phyloP scores from a whole-genome alignment of 2,329 filamentous ascomycete species.

The Xylaria arbuscula region DNA sequence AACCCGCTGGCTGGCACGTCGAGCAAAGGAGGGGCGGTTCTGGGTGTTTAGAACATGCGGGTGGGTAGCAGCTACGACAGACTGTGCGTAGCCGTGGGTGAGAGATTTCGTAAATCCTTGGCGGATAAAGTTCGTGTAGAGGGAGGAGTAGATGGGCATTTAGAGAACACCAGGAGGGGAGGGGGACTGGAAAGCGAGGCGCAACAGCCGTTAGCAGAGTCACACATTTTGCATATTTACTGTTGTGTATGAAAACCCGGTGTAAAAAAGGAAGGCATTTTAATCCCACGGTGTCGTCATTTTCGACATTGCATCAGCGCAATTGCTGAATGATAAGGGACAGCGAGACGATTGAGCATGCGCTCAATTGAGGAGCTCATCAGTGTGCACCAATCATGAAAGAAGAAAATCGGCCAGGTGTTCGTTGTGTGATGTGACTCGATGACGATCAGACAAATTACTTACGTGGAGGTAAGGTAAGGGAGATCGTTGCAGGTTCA shows the following conservation, averaged over 20 bases:
- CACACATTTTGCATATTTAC: not conserved
- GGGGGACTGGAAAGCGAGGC: conserved; percentile 58
- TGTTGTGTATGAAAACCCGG: not conserved
- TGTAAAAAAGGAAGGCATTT: too few species aligned
- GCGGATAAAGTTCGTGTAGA: conserved; percentile 88
- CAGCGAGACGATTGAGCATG: conserved; percentile 1
- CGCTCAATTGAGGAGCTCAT: not conserved
- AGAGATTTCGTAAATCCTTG: conserved; percentile 97
- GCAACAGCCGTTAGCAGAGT: conserved; percentile 27
- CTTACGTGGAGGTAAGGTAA: conserved; percentile 73
- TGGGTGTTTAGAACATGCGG: conserved; percentile 79
- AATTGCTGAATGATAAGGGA: not conserved
- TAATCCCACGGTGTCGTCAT: not conserved
- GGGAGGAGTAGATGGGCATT: conserved; percentile 84
- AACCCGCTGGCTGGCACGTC: conserved; percentile 66
- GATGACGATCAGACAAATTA: conserved; percentile 42
- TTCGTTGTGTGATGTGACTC: conserved; percentile 12
- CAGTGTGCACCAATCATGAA: not conserved
- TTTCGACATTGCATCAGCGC: not conserved
- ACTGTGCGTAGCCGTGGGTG: conserved; percentile 97
- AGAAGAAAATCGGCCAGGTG: not conserved
- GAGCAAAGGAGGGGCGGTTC: conserved; percentile 71
- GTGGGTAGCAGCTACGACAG: conserved; percentile 93
- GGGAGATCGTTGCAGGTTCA: conserved; percentile 89
- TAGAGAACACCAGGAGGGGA: conserved; percentile 77